phyloP scores from a whole-genome alignment of 345 rosid genomes.

The Draba incana region DNA sequence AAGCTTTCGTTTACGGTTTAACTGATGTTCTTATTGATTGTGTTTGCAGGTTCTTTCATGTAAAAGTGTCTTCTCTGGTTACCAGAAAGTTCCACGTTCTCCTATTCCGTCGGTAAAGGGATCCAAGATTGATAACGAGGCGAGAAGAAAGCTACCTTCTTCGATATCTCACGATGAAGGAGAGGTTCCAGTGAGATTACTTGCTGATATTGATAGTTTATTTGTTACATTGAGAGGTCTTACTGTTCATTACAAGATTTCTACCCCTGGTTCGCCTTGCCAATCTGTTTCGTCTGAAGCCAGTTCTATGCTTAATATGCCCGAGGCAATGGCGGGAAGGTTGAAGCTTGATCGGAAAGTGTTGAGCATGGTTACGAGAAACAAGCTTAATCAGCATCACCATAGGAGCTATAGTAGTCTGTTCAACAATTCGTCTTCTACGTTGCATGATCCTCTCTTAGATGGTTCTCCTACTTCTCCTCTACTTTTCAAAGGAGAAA shows the following conservation, averaged over 20 bases:
- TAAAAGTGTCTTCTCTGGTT: constrained; percentile 78
- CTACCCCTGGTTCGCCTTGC: constrained; percentile 60
- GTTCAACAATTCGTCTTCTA: constrained; percentile 64
- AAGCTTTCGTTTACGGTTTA: not conserved
- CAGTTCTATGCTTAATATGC: constrained; percentile 44
- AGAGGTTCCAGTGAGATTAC: constrained; percentile 67
- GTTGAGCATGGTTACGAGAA: constrained; percentile 51
- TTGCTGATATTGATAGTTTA: constrained; percentile 83
- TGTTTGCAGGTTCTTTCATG: constrained; percentile 75
- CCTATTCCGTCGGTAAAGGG: constrained; percentile 75
- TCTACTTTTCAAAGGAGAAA: constrained; percentile 59
- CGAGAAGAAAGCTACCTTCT: constrained; percentile 61
- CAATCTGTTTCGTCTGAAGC: constrained; percentile 61
- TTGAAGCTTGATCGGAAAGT: constrained; percentile 66
- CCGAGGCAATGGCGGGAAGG: constrained; percentile 57
- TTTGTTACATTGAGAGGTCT: constrained; percentile 68
- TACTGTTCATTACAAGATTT: constrained; percentile 82
- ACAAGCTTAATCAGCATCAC: constrained; percentile 55
- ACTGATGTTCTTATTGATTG: not conserved
- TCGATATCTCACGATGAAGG: constrained; percentile 55
- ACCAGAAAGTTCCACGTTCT: constrained; percentile 91
- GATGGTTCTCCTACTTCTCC: constrained; percentile 61
- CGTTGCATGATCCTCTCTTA: constrained; percentile 70
- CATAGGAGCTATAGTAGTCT: constrained; percentile 83
- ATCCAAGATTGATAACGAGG: constrained; percentile 69